Conservation (phyloP, 2,329 filamentous ascomycete species). For the Claviceps sp. region DNA sequence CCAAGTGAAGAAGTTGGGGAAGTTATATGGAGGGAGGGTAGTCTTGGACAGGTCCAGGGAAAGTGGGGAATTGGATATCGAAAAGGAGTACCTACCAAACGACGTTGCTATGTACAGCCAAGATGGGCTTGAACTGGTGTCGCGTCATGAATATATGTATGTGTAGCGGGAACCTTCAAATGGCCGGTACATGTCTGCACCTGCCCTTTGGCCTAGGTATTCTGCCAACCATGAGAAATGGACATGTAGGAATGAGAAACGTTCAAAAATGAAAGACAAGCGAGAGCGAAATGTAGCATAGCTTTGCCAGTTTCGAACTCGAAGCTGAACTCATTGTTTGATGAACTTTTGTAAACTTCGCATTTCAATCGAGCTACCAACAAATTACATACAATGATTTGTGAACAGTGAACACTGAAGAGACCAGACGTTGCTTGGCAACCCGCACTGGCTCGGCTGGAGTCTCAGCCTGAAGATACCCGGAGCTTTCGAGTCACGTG, state of each 20-base stretch:
- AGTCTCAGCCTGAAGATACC: background rate
- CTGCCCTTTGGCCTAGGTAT: background rate
- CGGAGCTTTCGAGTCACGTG: constrained; percentile 3
- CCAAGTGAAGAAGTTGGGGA: background rate
- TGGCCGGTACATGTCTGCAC: background rate
- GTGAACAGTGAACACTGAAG: too few species aligned
- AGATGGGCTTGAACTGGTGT: background rate
- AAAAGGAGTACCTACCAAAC: background rate
- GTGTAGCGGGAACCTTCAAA: background rate
- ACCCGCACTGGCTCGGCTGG: background rate
- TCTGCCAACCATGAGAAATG: too few species aligned
- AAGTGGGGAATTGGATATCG: background rate
- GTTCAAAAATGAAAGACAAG: too few species aligned
- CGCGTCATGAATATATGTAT: constrained; percentile 1
- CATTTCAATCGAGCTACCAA: too few species aligned
- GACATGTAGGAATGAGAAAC: too few species aligned
- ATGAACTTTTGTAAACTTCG: too few species aligned
- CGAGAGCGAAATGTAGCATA: too few species aligned
- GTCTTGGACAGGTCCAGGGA: background rate
- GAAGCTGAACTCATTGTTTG: too few species aligned
- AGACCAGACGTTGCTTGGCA: background rate
- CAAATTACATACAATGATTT: too few species aligned
- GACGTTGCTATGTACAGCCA: background rate
- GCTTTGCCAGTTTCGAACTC: too few species aligned
- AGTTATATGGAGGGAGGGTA: background rate